phyloP scores from a whole-genome alignment of 192 early-diverging fungal genomes.

The Phycomyces nitens region DNA sequence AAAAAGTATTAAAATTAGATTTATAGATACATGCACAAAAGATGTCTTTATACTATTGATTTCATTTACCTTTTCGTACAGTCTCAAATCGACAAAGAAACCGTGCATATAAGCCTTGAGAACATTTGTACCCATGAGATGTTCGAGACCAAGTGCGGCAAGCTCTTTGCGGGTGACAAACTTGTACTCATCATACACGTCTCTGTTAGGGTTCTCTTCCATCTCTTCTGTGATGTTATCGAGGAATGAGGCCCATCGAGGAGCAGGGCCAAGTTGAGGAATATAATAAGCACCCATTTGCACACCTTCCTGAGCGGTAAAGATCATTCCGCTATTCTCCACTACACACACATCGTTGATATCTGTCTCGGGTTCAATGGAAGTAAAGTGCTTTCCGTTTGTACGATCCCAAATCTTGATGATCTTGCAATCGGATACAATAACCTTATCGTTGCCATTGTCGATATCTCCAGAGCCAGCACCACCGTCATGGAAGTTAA shows the following conservation, averaged over 20 bases:
- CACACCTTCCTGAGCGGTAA: constrained; percentile 89
- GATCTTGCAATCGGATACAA: constrained; percentile 86
- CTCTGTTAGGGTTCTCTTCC: constrained; percentile 85
- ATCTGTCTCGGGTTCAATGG: constrained; percentile 85
- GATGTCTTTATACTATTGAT: too few species aligned
- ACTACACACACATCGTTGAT: constrained; percentile 93
- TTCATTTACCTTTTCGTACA: constrained; percentile 76
- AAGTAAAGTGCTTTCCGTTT: constrained; percentile 81
- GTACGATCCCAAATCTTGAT: constrained; percentile 92
- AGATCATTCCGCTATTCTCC: constrained; percentile 78
- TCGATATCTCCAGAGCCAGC: constrained; percentile 44
- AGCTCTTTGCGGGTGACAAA: constrained; percentile 93
- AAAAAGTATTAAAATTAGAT: too few species aligned
- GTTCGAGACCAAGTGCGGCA: constrained; percentile 77
- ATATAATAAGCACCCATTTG: constrained; percentile 93
- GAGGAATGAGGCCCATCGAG: constrained; percentile 88
- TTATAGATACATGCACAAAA: too few species aligned
- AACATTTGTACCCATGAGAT: constrained; percentile 87
- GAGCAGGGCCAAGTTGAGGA: constrained; percentile 89
- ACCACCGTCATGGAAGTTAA: constrained; percentile 72
- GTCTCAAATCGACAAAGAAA: constrained; percentile 92
- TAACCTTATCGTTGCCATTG: constrained; percentile 59
- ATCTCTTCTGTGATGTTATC: constrained; percentile 93
- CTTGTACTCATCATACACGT: constrained; percentile 97
- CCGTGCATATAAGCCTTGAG: constrained; percentile 99